Evolutionary conservation across 345 rosid species (phyloP).

Genomic region (Atalantia buxifolia): DNA sequence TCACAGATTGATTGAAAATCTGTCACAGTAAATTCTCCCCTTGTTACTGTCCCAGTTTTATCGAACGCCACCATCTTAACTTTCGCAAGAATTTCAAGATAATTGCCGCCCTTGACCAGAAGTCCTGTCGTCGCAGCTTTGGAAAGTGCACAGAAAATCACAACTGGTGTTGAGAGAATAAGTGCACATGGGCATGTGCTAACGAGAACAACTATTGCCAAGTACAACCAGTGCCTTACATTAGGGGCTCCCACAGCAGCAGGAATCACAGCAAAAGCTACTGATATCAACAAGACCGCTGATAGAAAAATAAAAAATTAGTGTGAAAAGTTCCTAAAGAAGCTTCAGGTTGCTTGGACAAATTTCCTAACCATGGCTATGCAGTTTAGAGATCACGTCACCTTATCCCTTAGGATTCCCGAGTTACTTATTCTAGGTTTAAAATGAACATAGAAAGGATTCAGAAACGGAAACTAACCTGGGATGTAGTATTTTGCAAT

Average conservation of each 20-base stretch:
- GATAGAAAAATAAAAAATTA: conserved; percentile 17
- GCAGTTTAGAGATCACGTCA: too few species aligned
- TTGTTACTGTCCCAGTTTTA: conserved; percentile 90
- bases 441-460: too few species aligned
- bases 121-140: conserved; percentile 82
- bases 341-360: too few species aligned
- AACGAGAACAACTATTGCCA: conserved; percentile 82
- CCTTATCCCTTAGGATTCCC: too few species aligned
- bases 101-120: conserved; percentile 79
- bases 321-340: too few species aligned
- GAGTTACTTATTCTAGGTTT: too few species aligned
- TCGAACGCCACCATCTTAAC: conserved; percentile 71
- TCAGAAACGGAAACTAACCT: conserved; percentile 33
- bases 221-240: conserved; percentile 55
- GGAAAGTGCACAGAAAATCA: conserved; percentile 84
- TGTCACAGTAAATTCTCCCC: conserved; percentile 78
- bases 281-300: conserved; percentile 61
- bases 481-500: conserved; percentile 82
- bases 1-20: conserved; percentile 47
- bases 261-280: conserved; percentile 56
- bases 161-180: conserved; percentile 89
- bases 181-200: conserved; percentile 93
- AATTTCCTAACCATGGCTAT: too few species aligned
- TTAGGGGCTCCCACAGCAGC: conserved; percentile 35
- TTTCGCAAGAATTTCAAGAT: conserved; percentile 75